phyloP scores from a whole-genome alignment of 768 basidiomycete species.

The Dentipellis sp. region DNA sequence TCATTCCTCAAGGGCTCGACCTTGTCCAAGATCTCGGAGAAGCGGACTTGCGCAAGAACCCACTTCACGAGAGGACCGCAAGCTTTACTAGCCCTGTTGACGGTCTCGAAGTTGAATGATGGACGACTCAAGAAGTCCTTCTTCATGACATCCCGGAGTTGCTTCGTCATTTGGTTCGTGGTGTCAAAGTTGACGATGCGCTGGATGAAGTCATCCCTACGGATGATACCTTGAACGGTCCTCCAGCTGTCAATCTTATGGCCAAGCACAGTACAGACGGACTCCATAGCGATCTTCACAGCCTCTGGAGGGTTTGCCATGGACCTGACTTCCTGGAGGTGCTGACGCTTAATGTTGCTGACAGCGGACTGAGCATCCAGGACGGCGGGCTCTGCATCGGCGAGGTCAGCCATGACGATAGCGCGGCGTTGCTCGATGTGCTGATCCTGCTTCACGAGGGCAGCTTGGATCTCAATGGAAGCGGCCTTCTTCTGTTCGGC shows the following conservation, averaged over 20 bases:
- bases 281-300: slow-evolving; percentile 97
- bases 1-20: slow-evolving; percentile 95
- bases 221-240: slow-evolving; percentile 89
- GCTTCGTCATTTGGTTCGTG: slow-evolving; percentile 78
- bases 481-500: slow-evolving; percentile 97
- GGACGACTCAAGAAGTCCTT: slow-evolving; percentile 86
- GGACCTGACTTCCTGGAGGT: slow-evolving; percentile 91
- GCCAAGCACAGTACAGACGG: slow-evolving; percentile 91
- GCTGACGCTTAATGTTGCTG: slow-evolving; percentile 90
- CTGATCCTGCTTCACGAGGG: slow-evolving; percentile 84
- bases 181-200: slow-evolving; percentile 96
- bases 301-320: slow-evolving; percentile 99
- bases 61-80: slow-evolving; percentile 98
- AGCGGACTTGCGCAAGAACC: slow-evolving; percentile 94
- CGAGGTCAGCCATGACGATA: slow-evolving; percentile 90
- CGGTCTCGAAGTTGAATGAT: slow-evolving; percentile 89
- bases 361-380: slow-evolving; percentile 94
- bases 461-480: slow-evolving; percentile 93
- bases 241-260: slow-evolving; percentile 98
- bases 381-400: slow-evolving; percentile 96
- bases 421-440: slow-evolving; percentile 81
- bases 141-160: slow-evolving; percentile 85
- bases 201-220: slow-evolving; percentile 94
- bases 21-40: slow-evolving; percentile 95
- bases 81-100: slow-evolving; percentile 91